Percentiles rank a stretch among this genome's conserved stretches.
phyloP scores from a whole-genome alignment of 2,329 filamentous ascomycete species.

The Graphiopsis chlorocephala region DNA sequence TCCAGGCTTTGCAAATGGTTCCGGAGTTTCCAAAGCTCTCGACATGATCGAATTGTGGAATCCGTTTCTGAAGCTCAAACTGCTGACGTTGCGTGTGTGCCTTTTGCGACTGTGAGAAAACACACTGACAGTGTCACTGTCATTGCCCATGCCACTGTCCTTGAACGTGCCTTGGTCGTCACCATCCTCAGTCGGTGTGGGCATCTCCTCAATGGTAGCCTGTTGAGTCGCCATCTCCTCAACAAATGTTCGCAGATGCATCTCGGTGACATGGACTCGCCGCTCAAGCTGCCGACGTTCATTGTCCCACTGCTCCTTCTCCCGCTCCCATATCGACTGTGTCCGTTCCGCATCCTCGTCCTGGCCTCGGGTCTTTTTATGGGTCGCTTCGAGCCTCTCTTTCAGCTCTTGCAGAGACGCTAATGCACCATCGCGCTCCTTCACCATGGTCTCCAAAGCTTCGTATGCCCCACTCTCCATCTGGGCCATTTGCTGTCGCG shows the following conservation, averaged over 20 bases:
- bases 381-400: conserved; percentile 70
- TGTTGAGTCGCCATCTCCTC: conserved; percentile 79
- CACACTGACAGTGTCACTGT: conserved; percentile 54
- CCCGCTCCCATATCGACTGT: conserved; percentile 77
- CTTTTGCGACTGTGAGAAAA: not conserved
- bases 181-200: conserved; percentile 33
- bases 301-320: conserved; percentile 80
- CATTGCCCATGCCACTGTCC: conserved; percentile 55
- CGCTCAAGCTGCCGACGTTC: conserved; percentile 80
- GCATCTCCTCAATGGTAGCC: conserved; percentile 39
- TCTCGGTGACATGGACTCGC: conserved; percentile 86
- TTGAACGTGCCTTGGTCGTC: conserved; percentile 60
- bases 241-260: conserved; percentile 75
- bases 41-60: not conserved
- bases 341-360: conserved; percentile 80
- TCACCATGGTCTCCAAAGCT: conserved; percentile 76
- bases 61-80: conserved; percentile 26
- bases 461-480: conserved; percentile 86
- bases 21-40: conserved; percentile 28
- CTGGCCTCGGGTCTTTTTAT: conserved; percentile 73
- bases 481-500: conserved; percentile 81
- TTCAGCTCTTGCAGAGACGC: conserved; percentile 69
- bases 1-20: conserved; percentile 62
- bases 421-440: conserved; percentile 81
- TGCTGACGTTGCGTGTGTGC: conserved; percentile 36